Conservation (phyloP, 805 yeast species). For the Cyberlindnera suaveolens region DNA sequence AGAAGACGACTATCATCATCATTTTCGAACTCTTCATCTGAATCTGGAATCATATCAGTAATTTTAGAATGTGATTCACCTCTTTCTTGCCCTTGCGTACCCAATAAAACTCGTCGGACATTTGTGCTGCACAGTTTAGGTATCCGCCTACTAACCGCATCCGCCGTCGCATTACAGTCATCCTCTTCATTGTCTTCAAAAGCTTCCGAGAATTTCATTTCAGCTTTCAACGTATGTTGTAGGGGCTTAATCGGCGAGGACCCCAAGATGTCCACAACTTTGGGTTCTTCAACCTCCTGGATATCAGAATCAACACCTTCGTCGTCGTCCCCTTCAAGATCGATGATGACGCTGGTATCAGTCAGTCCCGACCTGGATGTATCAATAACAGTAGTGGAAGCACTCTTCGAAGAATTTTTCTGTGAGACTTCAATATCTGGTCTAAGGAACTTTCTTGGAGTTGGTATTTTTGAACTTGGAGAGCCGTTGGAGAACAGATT, state of each 20-base stretch:
- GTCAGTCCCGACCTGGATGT: neutral
- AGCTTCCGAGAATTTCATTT: constrained; percentile 4
- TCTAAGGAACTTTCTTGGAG: neutral
- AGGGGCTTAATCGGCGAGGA: neutral
- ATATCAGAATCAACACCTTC: neutral
- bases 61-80: neutral
- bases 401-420: neutral
- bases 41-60: neutral
- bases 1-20: neutral
- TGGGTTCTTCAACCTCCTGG: neutral
- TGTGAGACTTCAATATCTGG: neutral
- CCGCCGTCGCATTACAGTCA: neutral
- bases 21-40: neutral
- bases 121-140: too few relatives aligned
- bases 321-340: neutral
- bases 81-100: neutral
- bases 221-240: neutral
- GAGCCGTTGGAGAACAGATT: constrained; percentile 4
- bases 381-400: neutral
- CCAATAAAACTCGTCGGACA: neutral
- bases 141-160: too few relatives aligned
- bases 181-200: constrained; percentile 9
- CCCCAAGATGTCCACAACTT: neutral
- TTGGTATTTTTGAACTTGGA: constrained; percentile 1
- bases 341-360: constrained; percentile 1